Percentiles rank a stretch among this genome's conserved stretches.
Evolutionary conservation across 202 grass and related monocot species (phyloP).

Genomic region (Thinopyrum obtusiflorum): DNA sequence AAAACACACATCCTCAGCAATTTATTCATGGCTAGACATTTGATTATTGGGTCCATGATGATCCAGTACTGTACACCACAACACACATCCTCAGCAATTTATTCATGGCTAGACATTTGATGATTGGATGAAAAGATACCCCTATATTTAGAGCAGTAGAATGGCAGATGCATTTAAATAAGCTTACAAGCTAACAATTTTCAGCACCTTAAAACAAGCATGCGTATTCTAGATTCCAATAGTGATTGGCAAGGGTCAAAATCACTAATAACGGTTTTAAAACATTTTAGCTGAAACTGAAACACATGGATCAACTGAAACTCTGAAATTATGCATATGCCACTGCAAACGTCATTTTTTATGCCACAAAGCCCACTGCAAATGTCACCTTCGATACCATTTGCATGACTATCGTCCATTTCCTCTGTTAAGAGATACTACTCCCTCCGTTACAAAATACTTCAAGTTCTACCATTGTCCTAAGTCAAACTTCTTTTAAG

Average conservation of each 20-base stretch:
- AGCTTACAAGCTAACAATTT: neutral
- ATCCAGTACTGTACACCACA: too few relatives aligned
- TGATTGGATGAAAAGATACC: neutral
- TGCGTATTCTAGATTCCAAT: slow-evolving; percentile 10
- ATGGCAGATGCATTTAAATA: neutral
- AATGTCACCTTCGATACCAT: neutral
- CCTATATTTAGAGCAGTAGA: neutral
- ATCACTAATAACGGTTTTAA: neutral
- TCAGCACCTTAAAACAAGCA: neutral
- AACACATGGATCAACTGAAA: neutral
- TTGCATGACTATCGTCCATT: neutral
- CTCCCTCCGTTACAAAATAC: too few relatives aligned
- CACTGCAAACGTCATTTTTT: neutral
- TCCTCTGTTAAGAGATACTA: neutral
- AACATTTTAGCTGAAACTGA: neutral
- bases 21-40: too few relatives aligned
- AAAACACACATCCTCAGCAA: too few relatives aligned
- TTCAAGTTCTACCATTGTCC: too few relatives aligned
- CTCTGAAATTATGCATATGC: neutral
- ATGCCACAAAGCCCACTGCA: neutral
- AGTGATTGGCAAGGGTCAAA: neutral
- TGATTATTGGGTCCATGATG: too few relatives aligned
- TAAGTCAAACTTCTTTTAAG: too few relatives aligned
- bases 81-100: neutral
- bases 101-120: neutral